Evolutionary conservation across 805 yeast genomes (phyloP).

Genomic region (Myxozyma geophila): DNA sequence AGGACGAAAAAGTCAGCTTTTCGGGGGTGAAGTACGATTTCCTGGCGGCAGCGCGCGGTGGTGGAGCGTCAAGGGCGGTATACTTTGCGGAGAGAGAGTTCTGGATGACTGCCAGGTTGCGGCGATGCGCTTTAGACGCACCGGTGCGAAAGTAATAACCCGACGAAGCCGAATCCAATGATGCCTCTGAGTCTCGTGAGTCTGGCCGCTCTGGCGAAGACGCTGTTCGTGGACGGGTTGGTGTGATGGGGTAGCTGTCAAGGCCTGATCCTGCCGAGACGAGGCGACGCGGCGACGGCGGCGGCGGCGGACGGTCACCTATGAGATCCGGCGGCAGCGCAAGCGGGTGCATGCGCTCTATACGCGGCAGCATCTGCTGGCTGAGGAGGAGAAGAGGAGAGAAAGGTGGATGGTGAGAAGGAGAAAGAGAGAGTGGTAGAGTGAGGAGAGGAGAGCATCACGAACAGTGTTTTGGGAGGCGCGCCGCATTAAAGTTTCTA

Average conservation of each 20-base stretch:
- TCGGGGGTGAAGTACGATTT: neutral
- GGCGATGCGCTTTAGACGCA: conserved; percentile 1
- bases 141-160: neutral
- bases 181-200: neutral
- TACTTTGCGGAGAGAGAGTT: neutral
- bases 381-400: neutral
- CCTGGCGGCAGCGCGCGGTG: conserved; percentile 6
- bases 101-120: neutral
- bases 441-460: neutral
- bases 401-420: neutral
- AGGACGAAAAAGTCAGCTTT: neutral
- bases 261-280: neutral
- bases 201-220: conserved; percentile 3
- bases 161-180: neutral
- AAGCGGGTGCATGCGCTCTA: conserved; percentile 21
- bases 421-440: neutral
- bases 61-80: conserved; percentile 6
- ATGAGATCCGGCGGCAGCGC: conserved; percentile 10
- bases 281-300: neutral
- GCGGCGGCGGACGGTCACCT: neutral
- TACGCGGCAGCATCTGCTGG: conserved; percentile 15
- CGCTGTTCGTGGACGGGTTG: conserved; percentile 1
- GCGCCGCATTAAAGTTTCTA: no score
- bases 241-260: neutral
- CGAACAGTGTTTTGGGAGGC: no score